Conservation (phyloP, 768 basidiomycete species). For the Leccinum subgranulosum region DNA sequence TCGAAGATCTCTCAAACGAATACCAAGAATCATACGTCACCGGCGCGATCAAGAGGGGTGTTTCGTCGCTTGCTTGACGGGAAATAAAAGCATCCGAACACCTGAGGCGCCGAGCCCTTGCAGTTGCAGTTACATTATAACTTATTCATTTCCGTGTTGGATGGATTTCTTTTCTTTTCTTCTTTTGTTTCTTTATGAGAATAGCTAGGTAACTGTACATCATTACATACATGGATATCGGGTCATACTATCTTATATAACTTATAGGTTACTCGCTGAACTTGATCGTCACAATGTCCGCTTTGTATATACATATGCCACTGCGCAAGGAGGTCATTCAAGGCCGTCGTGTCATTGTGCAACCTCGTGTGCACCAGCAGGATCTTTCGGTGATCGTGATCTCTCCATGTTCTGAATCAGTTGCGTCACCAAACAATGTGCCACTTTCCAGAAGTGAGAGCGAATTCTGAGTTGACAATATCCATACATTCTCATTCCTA, state of each 20-base stretch:
- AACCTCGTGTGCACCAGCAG: not conserved
- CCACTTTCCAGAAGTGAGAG: too few species aligned
- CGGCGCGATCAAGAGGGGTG: conserved; percentile 11
- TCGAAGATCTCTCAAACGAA: conserved; percentile 76
- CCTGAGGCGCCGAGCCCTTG: not conserved
- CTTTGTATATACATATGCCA: too few species aligned
- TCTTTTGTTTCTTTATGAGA: not conserved
- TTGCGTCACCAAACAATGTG: not conserved
- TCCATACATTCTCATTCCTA: not conserved
- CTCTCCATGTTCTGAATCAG: not conserved
- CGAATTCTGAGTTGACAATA: not conserved
- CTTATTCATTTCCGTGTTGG: not conserved
- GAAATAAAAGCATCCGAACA: not conserved
- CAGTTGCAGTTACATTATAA: not conserved
- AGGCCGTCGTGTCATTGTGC: too few species aligned
- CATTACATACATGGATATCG: not conserved
- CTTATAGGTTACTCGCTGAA: not conserved
- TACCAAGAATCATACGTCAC: conserved; percentile 58
- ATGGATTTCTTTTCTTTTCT: not conserved
- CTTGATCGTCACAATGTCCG: not conserved
- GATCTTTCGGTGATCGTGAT: not conserved
- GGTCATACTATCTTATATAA: not conserved
- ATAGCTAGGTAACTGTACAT: not conserved
- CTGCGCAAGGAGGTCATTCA: too few species aligned
- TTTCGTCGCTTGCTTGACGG: conserved; percentile 7